phyloP scores from a whole-genome alignment of 345 rosid species.

The Anastatica hierochuntica region DNA sequence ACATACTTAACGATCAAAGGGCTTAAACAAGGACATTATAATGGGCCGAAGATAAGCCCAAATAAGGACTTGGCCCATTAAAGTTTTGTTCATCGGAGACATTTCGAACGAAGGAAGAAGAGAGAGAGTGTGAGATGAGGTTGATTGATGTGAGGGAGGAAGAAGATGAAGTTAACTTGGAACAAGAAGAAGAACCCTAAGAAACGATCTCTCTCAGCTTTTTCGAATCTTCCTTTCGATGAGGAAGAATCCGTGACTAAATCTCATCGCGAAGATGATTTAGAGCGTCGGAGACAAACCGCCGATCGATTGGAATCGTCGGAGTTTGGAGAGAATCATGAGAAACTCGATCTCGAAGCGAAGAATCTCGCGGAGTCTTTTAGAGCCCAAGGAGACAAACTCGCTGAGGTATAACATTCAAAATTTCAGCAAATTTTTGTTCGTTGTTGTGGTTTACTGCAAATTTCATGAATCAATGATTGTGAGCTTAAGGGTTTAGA shows the following conservation, averaged over 20 bases:
- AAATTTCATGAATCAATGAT: not conserved
- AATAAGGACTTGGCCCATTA: no score
- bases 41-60: no score
- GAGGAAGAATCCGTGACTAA: not conserved
- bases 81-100: no score
- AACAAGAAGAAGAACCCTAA: constrained; percentile 45
- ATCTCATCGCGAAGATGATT: no score
- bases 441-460: not conserved
- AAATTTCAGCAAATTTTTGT: no score
- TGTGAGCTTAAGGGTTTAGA: not conserved
- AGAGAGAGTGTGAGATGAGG: no score
- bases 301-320: not conserved
- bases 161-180: constrained; percentile 72
- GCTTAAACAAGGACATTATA: no score
- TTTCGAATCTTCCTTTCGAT: constrained; percentile 58
- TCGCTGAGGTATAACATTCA: constrained; percentile 60
- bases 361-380: constrained; percentile 43
- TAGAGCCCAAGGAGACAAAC: constrained; percentile 57
- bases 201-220: constrained; percentile 49
- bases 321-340: constrained; percentile 1
- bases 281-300: no score
- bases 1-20: no score
- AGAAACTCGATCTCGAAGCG: constrained; percentile 18
- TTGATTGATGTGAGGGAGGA: no score
- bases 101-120: no score